Evolutionary conservation across 2,329 filamentous ascomycete genomes (phyloP).

Genomic region (Colletotrichum phormii): DNA sequence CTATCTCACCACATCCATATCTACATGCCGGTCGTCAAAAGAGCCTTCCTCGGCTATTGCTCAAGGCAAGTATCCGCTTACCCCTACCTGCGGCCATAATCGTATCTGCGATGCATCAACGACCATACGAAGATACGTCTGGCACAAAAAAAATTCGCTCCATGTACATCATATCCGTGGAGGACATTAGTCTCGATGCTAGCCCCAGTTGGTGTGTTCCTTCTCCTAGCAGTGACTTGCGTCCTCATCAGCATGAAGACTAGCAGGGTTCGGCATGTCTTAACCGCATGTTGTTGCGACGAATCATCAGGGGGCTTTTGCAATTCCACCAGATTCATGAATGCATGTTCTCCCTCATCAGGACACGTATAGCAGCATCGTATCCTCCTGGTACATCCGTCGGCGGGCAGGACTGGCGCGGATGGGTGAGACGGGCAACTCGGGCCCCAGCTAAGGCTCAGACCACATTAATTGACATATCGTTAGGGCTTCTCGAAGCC

Average conservation of each 20-base stretch:
- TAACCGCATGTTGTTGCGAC: slow-evolving; percentile 9
- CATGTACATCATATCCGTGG: slow-evolving; percentile 19
- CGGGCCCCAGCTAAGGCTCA: neutral
- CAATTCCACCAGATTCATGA: slow-evolving; percentile 21
- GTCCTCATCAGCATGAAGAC: slow-evolving; percentile 14
- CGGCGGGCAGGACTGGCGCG: neutral
- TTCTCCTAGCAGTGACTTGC: slow-evolving; percentile 13
- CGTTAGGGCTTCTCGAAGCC: slow-evolving; percentile 17
- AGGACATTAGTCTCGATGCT: slow-evolving; percentile 26
- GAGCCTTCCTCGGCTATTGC: neutral
- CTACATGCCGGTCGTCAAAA: neutral
- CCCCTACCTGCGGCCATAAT: too few relatives aligned
- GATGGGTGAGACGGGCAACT: neutral
- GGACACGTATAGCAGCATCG: slow-evolving; percentile 4
- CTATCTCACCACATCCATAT: neutral
- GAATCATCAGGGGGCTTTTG: slow-evolving; percentile 31
- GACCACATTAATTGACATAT: neutral
- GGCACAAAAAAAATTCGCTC: neutral
- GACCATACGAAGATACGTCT: neutral
- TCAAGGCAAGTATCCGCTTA: neutral
- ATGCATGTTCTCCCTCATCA: slow-evolving; percentile 22
- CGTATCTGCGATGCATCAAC: neutral
- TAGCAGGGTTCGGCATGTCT: slow-evolving; percentile 34
- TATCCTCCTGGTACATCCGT: neutral
- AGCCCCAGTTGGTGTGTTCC: slow-evolving; percentile 2